Percentiles rank a stretch among this genome's conserved stretches.
Evolutionary conservation across 768 basidiomycete genomes (phyloP).

Genomic region (Asterophora parasitica): DNA sequence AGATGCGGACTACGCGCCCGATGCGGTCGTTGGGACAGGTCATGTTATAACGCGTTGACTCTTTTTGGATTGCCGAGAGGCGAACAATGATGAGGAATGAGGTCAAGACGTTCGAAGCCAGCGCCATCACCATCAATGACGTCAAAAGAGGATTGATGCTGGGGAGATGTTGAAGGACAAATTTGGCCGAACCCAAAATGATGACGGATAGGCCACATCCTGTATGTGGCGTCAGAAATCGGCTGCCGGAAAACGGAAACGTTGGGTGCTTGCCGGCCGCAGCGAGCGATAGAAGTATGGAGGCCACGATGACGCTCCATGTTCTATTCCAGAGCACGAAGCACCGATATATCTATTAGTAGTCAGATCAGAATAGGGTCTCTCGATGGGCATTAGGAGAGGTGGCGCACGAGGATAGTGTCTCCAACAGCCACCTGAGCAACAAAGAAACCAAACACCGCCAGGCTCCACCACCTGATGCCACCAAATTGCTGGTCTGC

Average conservation of each 20-base stretch:
- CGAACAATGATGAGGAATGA: slow-evolving; percentile 6
- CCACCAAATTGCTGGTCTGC: not conserved
- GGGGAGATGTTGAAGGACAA: not conserved
- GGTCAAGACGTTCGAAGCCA: slow-evolving; percentile 2
- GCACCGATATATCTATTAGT: slow-evolving; percentile 5
- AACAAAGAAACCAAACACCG: not conserved
- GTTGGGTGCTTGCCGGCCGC: not conserved
- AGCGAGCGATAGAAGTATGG: not conserved
- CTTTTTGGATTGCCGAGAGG: slow-evolving; percentile 2
- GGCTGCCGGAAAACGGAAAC: too few species aligned
- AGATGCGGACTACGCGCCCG: slow-evolving; percentile 1
- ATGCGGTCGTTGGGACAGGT: slow-evolving; percentile 3
- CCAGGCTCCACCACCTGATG: not conserved
- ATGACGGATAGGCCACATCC: not conserved
- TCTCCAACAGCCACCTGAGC: slow-evolving; percentile 3
- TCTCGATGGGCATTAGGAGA: not conserved
- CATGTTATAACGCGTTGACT: slow-evolving; percentile 1
- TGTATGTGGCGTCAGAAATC: not conserved
- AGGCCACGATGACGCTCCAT: not conserved
- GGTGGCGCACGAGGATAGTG: not conserved
- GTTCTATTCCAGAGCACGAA: slow-evolving; percentile 1
- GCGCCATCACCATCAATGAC: slow-evolving; percentile 1
- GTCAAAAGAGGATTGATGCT: slow-evolving; percentile 1
- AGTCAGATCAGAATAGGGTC: too few species aligned
- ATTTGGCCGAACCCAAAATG: not conserved